Evolutionary conservation across 116 monocot genomes (phyloP).

Genomic region (Trichopus zeylanicus): DNA sequence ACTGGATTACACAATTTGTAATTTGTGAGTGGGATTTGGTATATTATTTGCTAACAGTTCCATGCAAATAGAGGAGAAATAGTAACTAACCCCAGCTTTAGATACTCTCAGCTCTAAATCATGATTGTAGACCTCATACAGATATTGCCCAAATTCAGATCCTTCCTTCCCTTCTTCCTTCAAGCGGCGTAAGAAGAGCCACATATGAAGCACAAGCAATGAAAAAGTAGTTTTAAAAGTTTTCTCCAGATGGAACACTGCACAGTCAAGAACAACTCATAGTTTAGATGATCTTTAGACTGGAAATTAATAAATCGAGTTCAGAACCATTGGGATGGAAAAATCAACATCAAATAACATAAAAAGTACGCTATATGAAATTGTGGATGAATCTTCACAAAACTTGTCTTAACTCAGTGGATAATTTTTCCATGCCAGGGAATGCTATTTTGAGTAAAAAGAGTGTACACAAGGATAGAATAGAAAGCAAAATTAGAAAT

Average conservation of each 20-base stretch:
- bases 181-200: conserved; percentile 88
- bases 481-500: neutral
- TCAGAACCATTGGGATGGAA: too few relatives aligned
- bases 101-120: conserved; percentile 90
- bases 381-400: too few relatives aligned
- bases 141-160: conserved; percentile 78
- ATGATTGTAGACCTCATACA: conserved; percentile 98
- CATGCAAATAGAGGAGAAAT: neutral
- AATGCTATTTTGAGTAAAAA: too few relatives aligned
- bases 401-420: too few relatives aligned
- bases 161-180: conserved; percentile 97
- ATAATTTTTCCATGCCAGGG: too few relatives aligned
- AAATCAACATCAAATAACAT: too few relatives aligned
- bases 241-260: conserved; percentile 97
- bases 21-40: neutral
- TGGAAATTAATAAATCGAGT: neutral
- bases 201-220: conserved; percentile 96
- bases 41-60: neutral
- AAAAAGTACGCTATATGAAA: too few relatives aligned
- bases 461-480: neutral
- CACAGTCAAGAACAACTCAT: conserved; percentile 8
- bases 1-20: neutral
- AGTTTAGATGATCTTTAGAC: neutral
- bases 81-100: conserved; percentile 80
- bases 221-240: conserved; percentile 98